Base-by-base conservation (phyloP, 768 basidiomycete species). In the Leccinum rimulosum region DNA sequence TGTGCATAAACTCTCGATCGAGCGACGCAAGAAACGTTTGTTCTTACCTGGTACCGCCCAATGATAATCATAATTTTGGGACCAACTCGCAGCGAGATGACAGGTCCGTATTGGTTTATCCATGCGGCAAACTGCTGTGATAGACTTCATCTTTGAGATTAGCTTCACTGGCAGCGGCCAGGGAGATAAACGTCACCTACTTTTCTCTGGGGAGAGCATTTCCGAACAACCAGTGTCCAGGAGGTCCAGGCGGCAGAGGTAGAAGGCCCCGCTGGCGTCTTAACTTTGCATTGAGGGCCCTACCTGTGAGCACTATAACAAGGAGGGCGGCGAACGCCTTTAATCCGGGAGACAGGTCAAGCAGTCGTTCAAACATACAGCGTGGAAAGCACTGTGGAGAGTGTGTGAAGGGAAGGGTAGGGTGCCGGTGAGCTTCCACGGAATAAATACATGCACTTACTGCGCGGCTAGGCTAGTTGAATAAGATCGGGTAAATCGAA, bases 41-140 rank as follows among this genome's bases (percentile, higher is more conserved):
- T 8, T 45, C 61, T 61, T 12, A 73, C 74, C 67, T 83, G 74
- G 52, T 82, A 67, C 0, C 73, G 69, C 3, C 74, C 73, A 27
- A 74, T 71, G 60, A 74, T 71, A 7, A 74, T 27, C 69, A 73
- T 75, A 25, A 36, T 31, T 36, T 51, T 72, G 11, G 68, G 62
- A 31, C 87, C 86, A 56, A 83, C 74, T 1, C 81, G 77, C 2
- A 88, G 68, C 0, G 82, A 79, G 62, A 86, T 84, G 8, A 88
- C 75, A 0, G 86, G 82, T 0, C 86, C 87, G 61, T 87, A 87
- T 61, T 79, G 67, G 65, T 84, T 77, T 7, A 82, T 79, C 81
- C 84, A 85, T 61, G 82, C 78, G 38, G 84, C 81, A 55, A 85
- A 86, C 22, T 73, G 71, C n/a, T 74, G 70, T 4, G 73, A 73